A percentile compares a stretch with the other conserved stretches of the same genome.
Conservation (phyloP, 2,329 filamentous ascomycete genomes). For the Rhynchosporium agropyri region DNA sequence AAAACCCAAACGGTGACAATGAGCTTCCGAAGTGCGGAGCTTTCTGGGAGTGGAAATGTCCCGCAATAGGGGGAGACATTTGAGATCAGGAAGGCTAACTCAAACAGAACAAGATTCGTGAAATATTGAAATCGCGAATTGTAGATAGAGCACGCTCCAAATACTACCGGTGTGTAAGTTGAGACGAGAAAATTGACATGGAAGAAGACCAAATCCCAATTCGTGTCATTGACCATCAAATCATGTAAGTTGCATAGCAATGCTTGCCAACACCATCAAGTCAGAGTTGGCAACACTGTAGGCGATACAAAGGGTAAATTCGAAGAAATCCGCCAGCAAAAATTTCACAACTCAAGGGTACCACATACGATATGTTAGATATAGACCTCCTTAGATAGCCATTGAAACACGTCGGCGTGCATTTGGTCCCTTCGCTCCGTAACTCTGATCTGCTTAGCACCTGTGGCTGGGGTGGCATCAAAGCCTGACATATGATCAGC, state of each 20-base stretch:
- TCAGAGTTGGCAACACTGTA: too few species aligned
- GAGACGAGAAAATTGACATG: constrained; percentile 3
- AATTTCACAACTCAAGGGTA: neutral
- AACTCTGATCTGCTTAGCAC: constrained; percentile 16
- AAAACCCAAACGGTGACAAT: too few species aligned
- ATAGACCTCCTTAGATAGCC: constrained; percentile 33
- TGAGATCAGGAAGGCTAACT: constrained; percentile 1
- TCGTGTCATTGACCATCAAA: neutral
- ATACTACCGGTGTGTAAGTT: constrained; percentile 5
- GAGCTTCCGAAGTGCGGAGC: too few species aligned
- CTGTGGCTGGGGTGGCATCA: constrained; percentile 24
- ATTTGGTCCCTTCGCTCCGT: constrained; percentile 27
- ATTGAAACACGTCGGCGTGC: constrained; percentile 30
- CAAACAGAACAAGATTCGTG: neutral
- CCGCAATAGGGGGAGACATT: neutral
- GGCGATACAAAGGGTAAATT: neutral
- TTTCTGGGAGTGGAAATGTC: too few species aligned
- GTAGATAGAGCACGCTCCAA: neutral
- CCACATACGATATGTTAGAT: constrained; percentile 12
- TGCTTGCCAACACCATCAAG: neutral
- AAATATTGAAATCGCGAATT: neutral
- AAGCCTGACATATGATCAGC: constrained; percentile 25
- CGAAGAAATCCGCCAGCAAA: neutral
- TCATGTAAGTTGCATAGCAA: neutral
- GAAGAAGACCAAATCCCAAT: neutral